Base-by-base conservation (phyloP, 2,329 filamentous ascomycete species). In the Byssoonygena ceratinophila region DNA sequence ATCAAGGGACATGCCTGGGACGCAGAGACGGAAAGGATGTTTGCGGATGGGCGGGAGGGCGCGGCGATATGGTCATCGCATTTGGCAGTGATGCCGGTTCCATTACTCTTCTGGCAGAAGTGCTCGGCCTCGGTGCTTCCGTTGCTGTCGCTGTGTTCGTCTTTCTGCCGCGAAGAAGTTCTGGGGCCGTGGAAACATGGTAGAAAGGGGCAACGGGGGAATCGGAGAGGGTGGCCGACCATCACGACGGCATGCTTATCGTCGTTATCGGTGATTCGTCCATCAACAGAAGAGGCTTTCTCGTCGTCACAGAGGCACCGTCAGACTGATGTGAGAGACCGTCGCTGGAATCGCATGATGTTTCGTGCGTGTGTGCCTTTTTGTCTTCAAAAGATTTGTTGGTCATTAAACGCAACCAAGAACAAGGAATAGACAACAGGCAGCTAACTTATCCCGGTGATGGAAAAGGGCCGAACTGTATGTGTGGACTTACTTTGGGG, bases 181-280 rank as follows among this genome's bases (percentile, higher is more conserved):
- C 16, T 31, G 23, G 36, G 32, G 27, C 34, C 22, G n/a, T 16
- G 18, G 47, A 50, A 43, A n/a, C 37, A 41, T 32, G n/a, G n/a
- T n/a, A n/a, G 12, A 3, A 50, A 43, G 18, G 34, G 23, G 16
- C 23, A 41, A 41, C 14, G 25, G 23, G 47, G 36, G 22, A 40
- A 41, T 22, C 36, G 39, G 39, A n/a, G 39, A 22, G 47, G 47
- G 37, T 23, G 29, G 47, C 25, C 23, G 36, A 40, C 36, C 47
- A 50, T 50, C 36, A 41, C 47, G 47, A 50, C 23, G 36, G 39
- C 47, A 43, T 47, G 45, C 45, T 47, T 47, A 46, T 46, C 44
- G 45, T 47, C 32, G 45, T 39, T 47, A 47, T 37, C 45, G 29
- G 22, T 37, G 45, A 37, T 37, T 39, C 45, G 45, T 36, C 20